phyloP scores from a whole-genome alignment of 208 protist genomes.

The Porcisia deanei region DNA sequence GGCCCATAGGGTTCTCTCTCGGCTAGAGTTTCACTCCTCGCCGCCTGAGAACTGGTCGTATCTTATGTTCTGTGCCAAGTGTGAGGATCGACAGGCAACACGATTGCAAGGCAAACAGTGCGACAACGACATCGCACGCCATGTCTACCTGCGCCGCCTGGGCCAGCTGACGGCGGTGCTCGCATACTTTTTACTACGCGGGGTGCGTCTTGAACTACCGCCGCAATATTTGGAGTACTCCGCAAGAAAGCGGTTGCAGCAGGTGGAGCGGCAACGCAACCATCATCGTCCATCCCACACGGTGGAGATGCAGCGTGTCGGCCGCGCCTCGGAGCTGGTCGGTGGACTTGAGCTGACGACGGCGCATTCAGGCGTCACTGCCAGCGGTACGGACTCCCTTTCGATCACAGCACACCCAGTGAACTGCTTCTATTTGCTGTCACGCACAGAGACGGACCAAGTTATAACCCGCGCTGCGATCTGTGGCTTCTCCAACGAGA shows the following conservation, averaged over 20 bases:
- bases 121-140: conserved; percentile 36
- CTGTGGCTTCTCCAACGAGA: conserved; percentile 85
- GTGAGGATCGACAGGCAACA: conserved; percentile 29
- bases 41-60: conserved; percentile 52
- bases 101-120: conserved; percentile 35
- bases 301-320: conserved; percentile 31
- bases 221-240: conserved; percentile 29
- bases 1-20: conserved; percentile 18
- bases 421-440: conserved; percentile 16
- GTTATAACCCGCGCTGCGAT: conserved; percentile 51
- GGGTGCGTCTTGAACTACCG: conserved; percentile 42
- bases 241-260: conserved; percentile 23
- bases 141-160: conserved; percentile 41
- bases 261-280: conserved; percentile 35
- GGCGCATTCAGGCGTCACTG: neutral
- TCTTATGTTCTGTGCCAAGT: conserved; percentile 54
- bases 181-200: conserved; percentile 39
- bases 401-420: conserved; percentile 3
- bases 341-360: conserved; percentile 27
- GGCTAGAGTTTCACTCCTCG: conserved; percentile 25
- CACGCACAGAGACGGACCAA: conserved; percentile 45
- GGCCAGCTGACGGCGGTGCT: conserved; percentile 53
- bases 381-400: neutral
- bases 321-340: conserved; percentile 14
- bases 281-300: conserved; percentile 12